Conservation (phyloP, 352 stramenopile species). For the Globisporangium paroecandrum region DNA sequence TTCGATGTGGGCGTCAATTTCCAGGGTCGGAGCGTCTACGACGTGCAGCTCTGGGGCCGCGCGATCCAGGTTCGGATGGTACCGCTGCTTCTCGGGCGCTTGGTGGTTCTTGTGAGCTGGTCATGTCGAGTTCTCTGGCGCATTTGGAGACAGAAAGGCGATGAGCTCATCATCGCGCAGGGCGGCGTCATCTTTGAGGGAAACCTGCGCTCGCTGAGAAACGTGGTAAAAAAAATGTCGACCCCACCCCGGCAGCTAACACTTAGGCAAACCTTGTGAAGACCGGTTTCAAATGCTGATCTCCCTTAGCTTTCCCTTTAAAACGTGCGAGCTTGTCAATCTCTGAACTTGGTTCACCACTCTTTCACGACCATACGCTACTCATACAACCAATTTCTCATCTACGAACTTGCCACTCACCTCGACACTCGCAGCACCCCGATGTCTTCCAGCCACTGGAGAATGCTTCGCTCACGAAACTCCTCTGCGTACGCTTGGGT, state of each 20-base stretch:
- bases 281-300: not conserved
- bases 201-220: not conserved
- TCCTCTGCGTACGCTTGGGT: not conserved
- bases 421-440: not conserved
- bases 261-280: not conserved
- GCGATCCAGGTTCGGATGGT: conserved; percentile 5
- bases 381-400: not conserved
- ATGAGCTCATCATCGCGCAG: conserved; percentile 18
- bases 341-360: not conserved
- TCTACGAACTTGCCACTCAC: not conserved
- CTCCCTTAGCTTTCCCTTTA: not conserved
- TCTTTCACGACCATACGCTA: not conserved
- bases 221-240: not conserved
- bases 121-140: conserved; percentile 13
- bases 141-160: not conserved
- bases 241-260: not conserved
- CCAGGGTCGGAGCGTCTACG: conserved; percentile 5
- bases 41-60: not conserved
- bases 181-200: conserved; percentile 9
- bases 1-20: conserved; percentile 2
- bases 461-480: not conserved
- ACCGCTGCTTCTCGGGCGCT: conserved; percentile 11
- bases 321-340: not conserved
- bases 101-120: conserved; percentile 13
- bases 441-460: not conserved